A percentile compares a stretch with the other conserved stretches of the same genome.
Evolutionary conservation across 2,329 filamentous ascomycete genomes (phyloP).

Genomic region (Verticillium klebahnii): DNA sequence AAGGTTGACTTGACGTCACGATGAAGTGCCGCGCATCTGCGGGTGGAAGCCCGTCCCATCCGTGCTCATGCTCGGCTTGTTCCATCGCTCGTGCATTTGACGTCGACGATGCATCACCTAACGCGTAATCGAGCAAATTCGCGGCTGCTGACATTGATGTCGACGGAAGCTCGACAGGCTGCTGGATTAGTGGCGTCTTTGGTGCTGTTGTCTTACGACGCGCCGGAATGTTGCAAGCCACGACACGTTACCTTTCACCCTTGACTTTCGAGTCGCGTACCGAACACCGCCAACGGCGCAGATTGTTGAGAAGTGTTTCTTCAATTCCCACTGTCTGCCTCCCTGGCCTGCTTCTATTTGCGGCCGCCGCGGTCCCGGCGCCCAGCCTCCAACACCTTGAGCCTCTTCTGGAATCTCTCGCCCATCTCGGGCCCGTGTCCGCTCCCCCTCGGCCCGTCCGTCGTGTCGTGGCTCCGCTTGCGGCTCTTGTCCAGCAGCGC

Average conservation of each 20-base stretch:
- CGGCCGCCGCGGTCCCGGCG: conserved; percentile 35
- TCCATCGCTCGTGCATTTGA: not conserved
- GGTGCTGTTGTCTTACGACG: not conserved
- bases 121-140: too few species aligned
- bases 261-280: not conserved
- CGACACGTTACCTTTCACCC: not conserved
- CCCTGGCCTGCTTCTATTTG: conserved; percentile 19
- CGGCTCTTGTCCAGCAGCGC: conserved; percentile 76
- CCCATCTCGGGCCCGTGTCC: conserved; percentile 59
- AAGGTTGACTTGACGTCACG: not conserved
- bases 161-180: too few species aligned
- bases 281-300: not conserved
- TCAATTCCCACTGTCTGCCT: not conserved
- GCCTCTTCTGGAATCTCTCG: conserved; percentile 67
- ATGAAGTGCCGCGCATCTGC: not conserved
- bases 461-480: conserved; percentile 67
- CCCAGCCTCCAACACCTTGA: conserved; percentile 49
- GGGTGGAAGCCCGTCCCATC: not conserved
- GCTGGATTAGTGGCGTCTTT: too few species aligned
- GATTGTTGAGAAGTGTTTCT: too few species aligned
- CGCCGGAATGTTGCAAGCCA: not conserved
- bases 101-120: not conserved
- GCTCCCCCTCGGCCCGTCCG: conserved; percentile 65
- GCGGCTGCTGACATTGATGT: too few species aligned
- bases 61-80: not conserved